Conservation (phyloP, 139 green algal species). For the Medakamo hakoo region DNA sequence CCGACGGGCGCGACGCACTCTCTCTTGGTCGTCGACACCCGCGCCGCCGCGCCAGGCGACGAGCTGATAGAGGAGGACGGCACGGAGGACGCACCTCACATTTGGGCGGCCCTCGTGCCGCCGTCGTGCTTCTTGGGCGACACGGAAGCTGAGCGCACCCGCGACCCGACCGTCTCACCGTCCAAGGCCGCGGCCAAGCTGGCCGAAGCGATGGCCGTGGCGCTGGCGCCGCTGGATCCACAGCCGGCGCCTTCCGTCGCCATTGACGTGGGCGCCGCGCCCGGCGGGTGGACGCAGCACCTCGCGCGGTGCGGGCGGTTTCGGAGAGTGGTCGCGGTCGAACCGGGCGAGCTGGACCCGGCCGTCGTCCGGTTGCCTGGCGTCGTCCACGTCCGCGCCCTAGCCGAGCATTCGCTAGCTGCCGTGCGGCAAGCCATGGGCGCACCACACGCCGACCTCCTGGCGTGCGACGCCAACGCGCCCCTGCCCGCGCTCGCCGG, state of each 20-base stretch:
- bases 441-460: background rate
- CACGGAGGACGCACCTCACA: background rate
- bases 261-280: conserved; percentile 13
- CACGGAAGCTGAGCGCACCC: background rate
- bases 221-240: too few relatives aligned
- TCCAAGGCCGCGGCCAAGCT: conserved; percentile 3
- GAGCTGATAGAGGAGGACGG: too few relatives aligned
- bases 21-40: too few relatives aligned
- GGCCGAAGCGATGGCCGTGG: background rate
- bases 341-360: conserved; percentile 8
- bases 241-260: background rate
- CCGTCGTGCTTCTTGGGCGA: background rate
- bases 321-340: conserved; percentile 8
- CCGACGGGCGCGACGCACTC: too few relatives aligned
- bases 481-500: too few relatives aligned
- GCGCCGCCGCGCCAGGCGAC: too few relatives aligned
- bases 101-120: background rate
- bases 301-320: background rate
- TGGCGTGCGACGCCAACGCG: background rate
- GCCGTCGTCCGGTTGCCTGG: background rate
- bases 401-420: background rate
- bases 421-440: background rate
- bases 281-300: conserved; percentile 11
- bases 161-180: background rate
- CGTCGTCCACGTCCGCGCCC: background rate